Conservation (phyloP, 371 early-diverging fungal species). For the Mortierella sp. region DNA sequence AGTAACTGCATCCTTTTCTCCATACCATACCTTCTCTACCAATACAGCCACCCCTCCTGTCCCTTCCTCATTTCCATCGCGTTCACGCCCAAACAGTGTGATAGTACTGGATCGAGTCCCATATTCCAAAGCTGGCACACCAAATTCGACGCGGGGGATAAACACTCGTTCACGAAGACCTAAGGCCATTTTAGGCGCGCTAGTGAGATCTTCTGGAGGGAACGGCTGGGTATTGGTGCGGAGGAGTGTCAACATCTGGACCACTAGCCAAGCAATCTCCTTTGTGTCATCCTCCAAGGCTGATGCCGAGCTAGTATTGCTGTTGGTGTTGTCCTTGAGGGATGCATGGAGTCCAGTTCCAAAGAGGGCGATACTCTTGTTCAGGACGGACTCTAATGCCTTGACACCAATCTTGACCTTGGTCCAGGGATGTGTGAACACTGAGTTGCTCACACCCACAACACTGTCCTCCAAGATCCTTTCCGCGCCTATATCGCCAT, state of each 20-base stretch:
- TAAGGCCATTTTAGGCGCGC: not conserved
- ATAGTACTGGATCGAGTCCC: slow-evolving; percentile 70
- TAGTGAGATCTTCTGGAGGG: not conserved
- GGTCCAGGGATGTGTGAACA: slow-evolving; percentile 65
- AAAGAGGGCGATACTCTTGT: slow-evolving; percentile 35
- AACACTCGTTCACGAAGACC: slow-evolving; percentile 45
- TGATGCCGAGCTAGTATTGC: no score
- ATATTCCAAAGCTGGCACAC: slow-evolving; percentile 8
- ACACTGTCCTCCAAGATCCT: slow-evolving; percentile 17
- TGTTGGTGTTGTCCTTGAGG: not conserved
- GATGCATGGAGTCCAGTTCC: slow-evolving; percentile 28
- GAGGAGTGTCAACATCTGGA: slow-evolving; percentile 62
- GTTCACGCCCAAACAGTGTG: slow-evolving; percentile 65
- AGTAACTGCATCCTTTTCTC: slow-evolving; percentile 18
- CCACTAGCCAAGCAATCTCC: slow-evolving; percentile 62
- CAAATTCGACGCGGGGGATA: slow-evolving; percentile 30
- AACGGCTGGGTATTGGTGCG: slow-evolving; percentile 28
- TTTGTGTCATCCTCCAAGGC: slow-evolving; percentile 28
- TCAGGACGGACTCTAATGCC: slow-evolving; percentile 56
- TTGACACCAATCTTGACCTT: slow-evolving; percentile 64
- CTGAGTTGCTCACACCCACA: slow-evolving; percentile 66
- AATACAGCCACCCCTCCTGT: slow-evolving; percentile 22
- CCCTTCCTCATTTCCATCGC: slow-evolving; percentile 13
- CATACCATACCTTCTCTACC: slow-evolving; percentile 53
- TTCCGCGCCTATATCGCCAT: no score